Conservation (phyloP, 306 rosid species). For the Abrus pulchellus region DNA sequence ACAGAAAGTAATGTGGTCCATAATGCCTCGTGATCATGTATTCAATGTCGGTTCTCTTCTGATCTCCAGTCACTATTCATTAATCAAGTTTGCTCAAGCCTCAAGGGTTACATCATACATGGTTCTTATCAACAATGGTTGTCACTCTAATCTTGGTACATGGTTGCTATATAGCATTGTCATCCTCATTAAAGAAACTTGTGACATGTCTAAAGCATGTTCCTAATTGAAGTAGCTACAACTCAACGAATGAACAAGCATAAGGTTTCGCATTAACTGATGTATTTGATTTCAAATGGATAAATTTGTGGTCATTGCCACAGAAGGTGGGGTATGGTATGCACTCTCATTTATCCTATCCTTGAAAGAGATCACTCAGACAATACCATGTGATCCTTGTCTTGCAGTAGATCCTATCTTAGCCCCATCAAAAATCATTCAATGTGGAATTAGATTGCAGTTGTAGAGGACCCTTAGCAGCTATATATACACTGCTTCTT, state of each 20-base stretch:
- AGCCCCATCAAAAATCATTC: neutral
- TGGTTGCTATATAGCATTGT: constrained; percentile 5
- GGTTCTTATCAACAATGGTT: neutral
- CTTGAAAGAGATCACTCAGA: constrained; percentile 35
- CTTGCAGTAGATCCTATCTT: constrained; percentile 7
- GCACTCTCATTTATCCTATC: neutral
- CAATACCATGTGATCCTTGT: constrained; percentile 42
- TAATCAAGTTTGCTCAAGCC: neutral
- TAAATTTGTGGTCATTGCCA: neutral
- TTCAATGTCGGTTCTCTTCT: constrained; percentile 27
- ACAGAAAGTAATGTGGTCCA: constrained; percentile 35
- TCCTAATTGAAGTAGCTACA: neutral
- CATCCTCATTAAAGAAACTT: neutral
- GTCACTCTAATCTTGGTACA: neutral
- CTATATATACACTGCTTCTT: constrained; percentile 45
- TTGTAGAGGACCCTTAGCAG: neutral
- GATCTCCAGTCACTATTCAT: neutral
- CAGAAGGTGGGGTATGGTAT: neutral
- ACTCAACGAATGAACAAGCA: constrained; percentile 15
- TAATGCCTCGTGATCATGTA: neutral
- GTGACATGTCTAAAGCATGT: constrained; percentile 46
- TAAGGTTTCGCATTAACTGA: neutral
- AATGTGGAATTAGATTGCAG: neutral
- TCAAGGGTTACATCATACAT: neutral
- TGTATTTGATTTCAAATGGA: constrained; percentile 20